These are phyloP conservation scores for Rhodotorula sp. DNA, from an alignment of 1,284 basidiomycete species.

Conservation along the genomic window DNA sequence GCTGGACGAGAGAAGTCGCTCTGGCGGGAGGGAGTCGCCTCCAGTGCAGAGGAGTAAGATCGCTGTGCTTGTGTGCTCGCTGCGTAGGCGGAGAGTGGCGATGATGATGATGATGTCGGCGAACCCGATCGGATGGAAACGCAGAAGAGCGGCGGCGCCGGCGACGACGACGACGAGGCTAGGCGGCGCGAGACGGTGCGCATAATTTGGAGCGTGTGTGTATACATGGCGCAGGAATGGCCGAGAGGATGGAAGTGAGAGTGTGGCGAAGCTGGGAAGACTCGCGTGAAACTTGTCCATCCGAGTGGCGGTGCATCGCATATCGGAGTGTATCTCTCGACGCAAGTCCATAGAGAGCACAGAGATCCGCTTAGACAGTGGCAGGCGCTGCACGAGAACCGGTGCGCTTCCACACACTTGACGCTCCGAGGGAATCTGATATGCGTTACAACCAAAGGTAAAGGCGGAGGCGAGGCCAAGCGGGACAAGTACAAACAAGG, in stretches of 20 bases:
- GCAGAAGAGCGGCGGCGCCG: too few relatives aligned
- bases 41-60: background rate
- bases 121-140: too few relatives aligned
- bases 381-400: too few relatives aligned
- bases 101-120: background rate
- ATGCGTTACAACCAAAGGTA: background rate
- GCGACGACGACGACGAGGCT: background rate
- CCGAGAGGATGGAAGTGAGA: too few relatives aligned
- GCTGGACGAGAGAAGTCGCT: slow-evolving; percentile 46
- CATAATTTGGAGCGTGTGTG: too few relatives aligned
- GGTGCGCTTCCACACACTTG: too few relatives aligned
- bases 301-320: background rate
- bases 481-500: background rate
- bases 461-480: background rate
- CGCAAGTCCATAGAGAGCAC: too few relatives aligned
- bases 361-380: too few relatives aligned
- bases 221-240: too few relatives aligned
- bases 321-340: background rate
- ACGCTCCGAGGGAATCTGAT: background rate
- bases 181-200: background rate
- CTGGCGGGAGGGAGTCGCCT: background rate
- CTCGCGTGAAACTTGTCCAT: background rate
- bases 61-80: too few relatives aligned
- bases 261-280: background rate
- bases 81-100: too few relatives aligned